Evolutionary conservation across 148 eudicot species (phyloP).

Genomic region (Rhododendron simsii): DNA sequence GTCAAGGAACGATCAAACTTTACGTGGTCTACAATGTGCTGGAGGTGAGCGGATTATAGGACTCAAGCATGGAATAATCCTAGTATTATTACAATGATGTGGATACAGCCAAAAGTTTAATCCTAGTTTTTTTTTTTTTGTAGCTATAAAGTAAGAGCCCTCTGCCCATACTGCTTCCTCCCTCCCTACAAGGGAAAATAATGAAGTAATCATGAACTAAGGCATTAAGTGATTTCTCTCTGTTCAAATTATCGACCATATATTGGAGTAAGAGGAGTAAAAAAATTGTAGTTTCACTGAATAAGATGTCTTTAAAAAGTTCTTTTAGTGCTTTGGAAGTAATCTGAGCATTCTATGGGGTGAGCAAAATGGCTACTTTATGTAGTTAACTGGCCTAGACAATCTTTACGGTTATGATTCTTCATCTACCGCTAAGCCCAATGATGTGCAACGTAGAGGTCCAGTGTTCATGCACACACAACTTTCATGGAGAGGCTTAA

Average conservation of each 20-base stretch:
- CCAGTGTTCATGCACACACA: background rate
- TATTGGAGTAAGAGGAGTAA: background rate
- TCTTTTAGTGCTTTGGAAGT: background rate
- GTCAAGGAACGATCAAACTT: conserved; percentile 91
- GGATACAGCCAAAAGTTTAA: background rate
- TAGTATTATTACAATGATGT: background rate
- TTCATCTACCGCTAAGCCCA: background rate
- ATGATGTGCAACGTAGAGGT: background rate
- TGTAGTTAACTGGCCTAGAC: background rate
- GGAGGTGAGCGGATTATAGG: conserved; percentile 53
- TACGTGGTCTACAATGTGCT: conserved; percentile 96
- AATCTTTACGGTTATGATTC: background rate
- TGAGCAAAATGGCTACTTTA: background rate
- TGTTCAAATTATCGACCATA: background rate
- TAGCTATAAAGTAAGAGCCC: background rate
- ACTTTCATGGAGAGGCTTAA: background rate
- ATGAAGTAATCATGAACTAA: background rate
- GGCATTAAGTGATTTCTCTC: background rate
- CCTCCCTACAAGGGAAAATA: background rate
- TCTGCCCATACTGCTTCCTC: background rate
- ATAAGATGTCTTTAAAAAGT: background rate
- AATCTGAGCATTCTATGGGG: background rate
- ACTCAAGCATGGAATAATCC: conserved; percentile 6
- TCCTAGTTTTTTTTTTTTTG: background rate
- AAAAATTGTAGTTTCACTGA: background rate